phyloP scores from a whole-genome alignment of 768 basidiomycete genomes.

The Chalciporus piperatus region DNA sequence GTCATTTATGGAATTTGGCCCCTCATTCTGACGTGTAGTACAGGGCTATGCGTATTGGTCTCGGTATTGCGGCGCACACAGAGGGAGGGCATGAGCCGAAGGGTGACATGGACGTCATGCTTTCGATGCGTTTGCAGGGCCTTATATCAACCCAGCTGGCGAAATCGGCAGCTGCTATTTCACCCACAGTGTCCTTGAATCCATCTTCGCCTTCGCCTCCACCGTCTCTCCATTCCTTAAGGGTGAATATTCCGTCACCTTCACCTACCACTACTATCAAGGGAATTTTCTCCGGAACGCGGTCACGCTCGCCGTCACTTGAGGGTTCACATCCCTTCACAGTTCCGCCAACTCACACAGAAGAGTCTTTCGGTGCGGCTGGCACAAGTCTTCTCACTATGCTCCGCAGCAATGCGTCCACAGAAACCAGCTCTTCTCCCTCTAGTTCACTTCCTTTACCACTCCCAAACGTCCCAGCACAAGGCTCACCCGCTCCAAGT shows the following conservation, averaged over 20 bases:
- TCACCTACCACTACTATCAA: constrained; percentile 19
- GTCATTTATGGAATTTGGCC: background rate
- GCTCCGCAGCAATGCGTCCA: constrained; percentile 41
- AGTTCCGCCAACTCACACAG: constrained; percentile 36
- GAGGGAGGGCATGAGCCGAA: constrained; percentile 56
- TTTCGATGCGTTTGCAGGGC: constrained; percentile 74
- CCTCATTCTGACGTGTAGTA: background rate
- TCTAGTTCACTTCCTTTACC: constrained; percentile 34
- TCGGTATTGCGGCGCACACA: constrained; percentile 45
- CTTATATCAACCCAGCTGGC: constrained; percentile 34
- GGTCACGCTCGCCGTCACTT: constrained; percentile 30
- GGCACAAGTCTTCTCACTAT: constrained; percentile 55
- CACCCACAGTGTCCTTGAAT: constrained; percentile 11
- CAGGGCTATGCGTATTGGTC: constrained; percentile 69
- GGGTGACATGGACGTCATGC: constrained; percentile 82
- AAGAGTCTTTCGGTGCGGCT: constrained; percentile 57
- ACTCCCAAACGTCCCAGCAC: constrained; percentile 8
- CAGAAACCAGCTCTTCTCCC: constrained; percentile 23
- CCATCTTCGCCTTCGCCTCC: constrained; percentile 28
- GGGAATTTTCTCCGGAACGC: constrained; percentile 22
- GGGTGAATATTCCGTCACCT: constrained; percentile 16
- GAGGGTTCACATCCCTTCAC: constrained; percentile 40
- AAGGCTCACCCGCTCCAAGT: constrained; percentile 26
- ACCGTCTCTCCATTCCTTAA: constrained; percentile 28
- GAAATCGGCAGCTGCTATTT: constrained; percentile 9